A percentile compares a stretch with the other conserved stretches of the same genome.
Conservation (phyloP, 305 asterid species). For the Fraxinus sp. region DNA sequence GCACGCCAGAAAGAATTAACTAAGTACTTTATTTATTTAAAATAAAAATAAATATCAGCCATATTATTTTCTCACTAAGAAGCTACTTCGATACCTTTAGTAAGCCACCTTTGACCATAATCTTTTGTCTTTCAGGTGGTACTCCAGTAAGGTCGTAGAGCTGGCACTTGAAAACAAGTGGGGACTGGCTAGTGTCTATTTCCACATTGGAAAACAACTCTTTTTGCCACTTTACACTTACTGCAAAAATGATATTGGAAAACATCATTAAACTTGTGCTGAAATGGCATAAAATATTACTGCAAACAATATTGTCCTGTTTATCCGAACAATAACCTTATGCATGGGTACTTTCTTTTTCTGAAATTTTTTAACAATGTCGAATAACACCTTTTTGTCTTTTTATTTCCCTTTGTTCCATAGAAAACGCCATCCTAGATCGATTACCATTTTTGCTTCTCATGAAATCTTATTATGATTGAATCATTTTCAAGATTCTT, state of each 20-base stretch:
- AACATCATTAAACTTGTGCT: not conserved
- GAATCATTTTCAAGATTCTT: not conserved
- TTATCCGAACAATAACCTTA: not conserved
- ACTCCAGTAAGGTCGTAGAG: slow-evolving; percentile 94
- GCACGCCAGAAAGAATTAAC: slow-evolving; percentile 13
- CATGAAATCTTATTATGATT: not conserved
- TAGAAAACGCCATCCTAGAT: not conserved
- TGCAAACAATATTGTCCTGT: not conserved
- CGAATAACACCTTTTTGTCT: not conserved
- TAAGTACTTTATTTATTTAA: slow-evolving; percentile 13
- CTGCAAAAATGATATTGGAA: slow-evolving; percentile 43
- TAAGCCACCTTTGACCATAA: slow-evolving; percentile 97
- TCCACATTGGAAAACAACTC: slow-evolving; percentile 73
- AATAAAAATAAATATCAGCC: not conserved
- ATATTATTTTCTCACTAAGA: not conserved
- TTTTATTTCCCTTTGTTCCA: not conserved
- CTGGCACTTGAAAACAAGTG: slow-evolving; percentile 93
- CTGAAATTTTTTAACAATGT: not conserved
- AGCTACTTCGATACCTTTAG: slow-evolving; percentile 60
- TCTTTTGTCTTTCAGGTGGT: slow-evolving; percentile 99
- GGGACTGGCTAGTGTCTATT: slow-evolving; percentile 85
- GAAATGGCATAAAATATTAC: not conserved
- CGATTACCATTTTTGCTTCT: not conserved
- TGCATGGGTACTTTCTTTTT: not conserved
- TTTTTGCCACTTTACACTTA: slow-evolving; percentile 99